Evolutionary conservation across 208 protist genomes (phyloP), one percentile per base, ranked within the genome.

Genomic region (Angomonas ambiguus): DNA sequence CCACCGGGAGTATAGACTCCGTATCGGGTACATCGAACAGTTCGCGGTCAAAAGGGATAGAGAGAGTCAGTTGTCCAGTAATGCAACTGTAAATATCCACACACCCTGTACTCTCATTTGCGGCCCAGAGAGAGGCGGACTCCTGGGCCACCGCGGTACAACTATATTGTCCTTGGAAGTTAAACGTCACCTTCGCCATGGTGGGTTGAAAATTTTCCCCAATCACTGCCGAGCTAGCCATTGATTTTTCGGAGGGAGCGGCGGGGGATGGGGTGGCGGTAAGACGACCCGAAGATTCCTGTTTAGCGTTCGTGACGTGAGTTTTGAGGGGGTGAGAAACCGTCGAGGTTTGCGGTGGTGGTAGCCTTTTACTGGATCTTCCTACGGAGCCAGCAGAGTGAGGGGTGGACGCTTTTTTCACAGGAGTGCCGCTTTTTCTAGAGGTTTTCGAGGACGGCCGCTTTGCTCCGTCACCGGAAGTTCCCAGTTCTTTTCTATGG

Each of bases 81-180:
- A 89, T 53, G 28, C 74, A 74, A 71, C 77, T 92, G 68, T 83
- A 92, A 4, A 92, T 61, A 65, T 92, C 86, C 6, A 92, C 69
- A 1, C 61, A 53, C 3, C 80, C 82, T 2, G 66, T 80, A 41
- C 62, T 58, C 0, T 27, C 53, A 66, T 89, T 87, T 18, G 71
- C 82, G 6, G 77, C 80, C 86, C 86, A 92, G 22, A 92, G 51
- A 11, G 86, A 66, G 0, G 80, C 86, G 25, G 76, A 82, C 0
- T 56, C 30, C 13, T 62, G 68, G 2, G 80, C 78, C 10, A 79
- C 57, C 0, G 51, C 68, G 0, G 80, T 60, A 61, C 70, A 67
- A 1, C 18, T 13, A 45, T 92, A 92, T 11, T 65, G 48, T 1
- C 86, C 86, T 2, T 38, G 60, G 30, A 92, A 66, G 27, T 59